Percentiles rank a stretch among this genome's conserved stretches.
These are phyloP conservation scores for Fusarium guadeloupense DNA, from an alignment of 2,329 filamentous ascomycete species.

Conservation along the genomic window DNA sequence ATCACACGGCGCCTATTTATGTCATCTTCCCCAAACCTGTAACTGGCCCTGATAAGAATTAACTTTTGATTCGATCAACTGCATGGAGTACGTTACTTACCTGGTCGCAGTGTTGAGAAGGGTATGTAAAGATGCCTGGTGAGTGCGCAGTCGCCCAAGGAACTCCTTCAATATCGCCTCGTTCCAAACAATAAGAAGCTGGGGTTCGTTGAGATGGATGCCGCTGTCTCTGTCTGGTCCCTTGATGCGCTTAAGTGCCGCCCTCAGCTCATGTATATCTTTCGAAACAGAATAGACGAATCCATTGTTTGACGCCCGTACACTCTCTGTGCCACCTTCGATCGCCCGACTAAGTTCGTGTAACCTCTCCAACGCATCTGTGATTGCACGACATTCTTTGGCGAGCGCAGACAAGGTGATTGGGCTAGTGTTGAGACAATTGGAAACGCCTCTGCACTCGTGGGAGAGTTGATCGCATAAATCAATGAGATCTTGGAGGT, in stretches of 20 bases:
- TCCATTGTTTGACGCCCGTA: conserved; percentile 40
- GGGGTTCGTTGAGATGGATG: conserved; percentile 40
- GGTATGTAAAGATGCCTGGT: conserved; percentile 42
- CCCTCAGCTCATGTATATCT: conserved; percentile 40
- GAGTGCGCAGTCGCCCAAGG: conserved; percentile 37
- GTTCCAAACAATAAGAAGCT: conserved; percentile 44
- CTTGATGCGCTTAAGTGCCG: conserved; percentile 41
- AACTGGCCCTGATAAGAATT: conserved; percentile 26
- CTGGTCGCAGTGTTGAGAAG: conserved; percentile 42
- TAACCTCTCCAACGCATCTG: conserved; percentile 41
- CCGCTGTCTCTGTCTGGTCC: conserved; percentile 42
- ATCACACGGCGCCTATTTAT: conserved; percentile 41
- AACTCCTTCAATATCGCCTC: conserved; percentile 37
- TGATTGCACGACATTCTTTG: conserved; percentile 42
- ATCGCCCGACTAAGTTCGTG: conserved; percentile 38
- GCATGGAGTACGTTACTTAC: conserved; percentile 2
- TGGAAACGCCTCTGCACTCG: conserved; percentile 40
- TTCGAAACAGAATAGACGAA: conserved; percentile 42
- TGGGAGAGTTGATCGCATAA: conserved; percentile 41
- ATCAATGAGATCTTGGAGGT: conserved; percentile 39
- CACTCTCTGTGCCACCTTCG: conserved; percentile 28
- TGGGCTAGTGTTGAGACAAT: conserved; percentile 43
- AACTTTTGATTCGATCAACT: not conserved
- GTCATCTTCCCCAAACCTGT: conserved; percentile 35
- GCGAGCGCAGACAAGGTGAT: conserved; percentile 39